Percentiles rank a stretch among this genome's conserved stretches.
These are phyloP conservation scores for Cladosporium sp. DNA, from an alignment of 2,329 filamentous ascomycete genomes.

Conservation along the genomic window DNA sequence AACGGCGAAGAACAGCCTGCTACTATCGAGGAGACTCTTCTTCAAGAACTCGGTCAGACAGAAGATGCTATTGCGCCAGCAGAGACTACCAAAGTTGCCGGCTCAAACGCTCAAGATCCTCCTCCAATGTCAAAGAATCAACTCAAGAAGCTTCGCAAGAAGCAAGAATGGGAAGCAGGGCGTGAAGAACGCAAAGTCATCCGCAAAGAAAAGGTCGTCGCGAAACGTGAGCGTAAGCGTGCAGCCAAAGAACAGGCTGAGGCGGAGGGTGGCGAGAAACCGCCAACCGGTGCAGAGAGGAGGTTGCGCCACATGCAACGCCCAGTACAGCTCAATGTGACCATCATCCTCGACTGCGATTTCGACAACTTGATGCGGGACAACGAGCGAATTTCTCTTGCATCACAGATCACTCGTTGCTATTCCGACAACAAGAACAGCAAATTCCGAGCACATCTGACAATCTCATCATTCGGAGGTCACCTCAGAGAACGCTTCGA, in stretches of 20 bases:
- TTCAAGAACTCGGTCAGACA: not conserved
- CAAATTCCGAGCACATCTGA: conserved; percentile 65
- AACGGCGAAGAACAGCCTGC: not conserved
- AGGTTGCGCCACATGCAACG: conserved; percentile 21
- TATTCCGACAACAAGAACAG: conserved; percentile 83
- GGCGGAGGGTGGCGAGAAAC: conserved; percentile 16
- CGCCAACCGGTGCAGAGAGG: conserved; percentile 16
- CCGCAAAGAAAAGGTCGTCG: conserved; percentile 53
- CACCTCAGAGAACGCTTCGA: conserved; percentile 74
- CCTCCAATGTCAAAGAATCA: conserved; percentile 73
- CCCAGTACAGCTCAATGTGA: conserved; percentile 64
- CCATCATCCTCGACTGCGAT: conserved; percentile 83
- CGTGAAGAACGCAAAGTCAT: conserved; percentile 56
- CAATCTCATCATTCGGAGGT: conserved; percentile 73
- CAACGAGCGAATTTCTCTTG: conserved; percentile 77
- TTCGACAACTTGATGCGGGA: conserved; percentile 89
- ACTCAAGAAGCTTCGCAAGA: conserved; percentile 70
- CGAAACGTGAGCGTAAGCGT: conserved; percentile 50
- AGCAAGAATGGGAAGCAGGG: conserved; percentile 71
- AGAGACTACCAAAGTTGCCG: not conserved
- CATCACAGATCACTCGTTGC: conserved; percentile 75
- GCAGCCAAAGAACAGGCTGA: conserved; percentile 22
- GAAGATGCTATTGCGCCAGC: not conserved
- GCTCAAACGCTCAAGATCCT: not conserved
- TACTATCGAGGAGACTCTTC: not conserved